These are phyloP conservation scores for Picea engelmannii DNA, from an alignment of 83 land plant genomes.

Conservation along the genomic window DNA sequence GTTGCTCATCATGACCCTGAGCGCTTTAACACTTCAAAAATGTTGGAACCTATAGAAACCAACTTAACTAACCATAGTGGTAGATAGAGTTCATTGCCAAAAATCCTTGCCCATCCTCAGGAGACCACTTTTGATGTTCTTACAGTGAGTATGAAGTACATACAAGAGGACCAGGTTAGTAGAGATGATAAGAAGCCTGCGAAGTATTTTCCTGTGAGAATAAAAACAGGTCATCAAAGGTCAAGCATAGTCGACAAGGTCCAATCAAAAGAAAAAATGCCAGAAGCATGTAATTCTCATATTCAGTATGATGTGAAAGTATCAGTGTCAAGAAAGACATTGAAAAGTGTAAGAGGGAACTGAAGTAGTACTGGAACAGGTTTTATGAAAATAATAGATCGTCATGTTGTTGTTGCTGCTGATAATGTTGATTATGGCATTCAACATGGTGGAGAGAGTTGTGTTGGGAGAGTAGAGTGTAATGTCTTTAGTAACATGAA, in stretches of 20 bases:
- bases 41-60: slow-evolving; percentile 7
- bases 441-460: not conserved
- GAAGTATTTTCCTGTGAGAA: not conserved
- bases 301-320: not conserved
- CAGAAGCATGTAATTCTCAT: not conserved
- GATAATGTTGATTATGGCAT: not conserved
- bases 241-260: not conserved
- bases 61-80: not conserved
- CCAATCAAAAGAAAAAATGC: not conserved
- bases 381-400: not conserved
- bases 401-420: not conserved
- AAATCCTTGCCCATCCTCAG: not conserved
- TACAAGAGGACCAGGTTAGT: not conserved
- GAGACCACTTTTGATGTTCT: too few species aligned
- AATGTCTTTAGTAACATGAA: not conserved
- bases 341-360: not conserved
- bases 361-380: not conserved
- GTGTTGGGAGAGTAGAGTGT: not conserved
- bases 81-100: not conserved
- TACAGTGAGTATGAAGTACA: not conserved
- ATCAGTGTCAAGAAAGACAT: not conserved
- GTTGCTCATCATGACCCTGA: slow-evolving; percentile 36
- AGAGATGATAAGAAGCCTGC: not conserved
- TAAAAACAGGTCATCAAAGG: not conserved
- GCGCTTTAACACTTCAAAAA: slow-evolving; percentile 17